phyloP scores from a whole-genome alignment of 345 rosid genomes.

The Eucalyptus decipiens region DNA sequence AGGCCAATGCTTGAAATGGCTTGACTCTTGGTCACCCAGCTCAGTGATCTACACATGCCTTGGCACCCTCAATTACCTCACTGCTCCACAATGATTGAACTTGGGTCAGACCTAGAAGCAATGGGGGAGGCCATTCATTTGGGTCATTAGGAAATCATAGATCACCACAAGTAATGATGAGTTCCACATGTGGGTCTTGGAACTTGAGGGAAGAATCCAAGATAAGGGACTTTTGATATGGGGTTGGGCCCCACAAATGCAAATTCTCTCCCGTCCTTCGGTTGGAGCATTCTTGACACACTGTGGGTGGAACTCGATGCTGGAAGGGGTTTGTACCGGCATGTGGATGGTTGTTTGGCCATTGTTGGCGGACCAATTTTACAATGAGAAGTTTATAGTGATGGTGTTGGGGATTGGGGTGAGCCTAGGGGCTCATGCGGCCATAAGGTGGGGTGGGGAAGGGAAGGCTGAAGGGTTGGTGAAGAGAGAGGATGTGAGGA shows the following conservation, averaged over 20 bases:
- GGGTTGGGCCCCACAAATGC: constrained; percentile 20
- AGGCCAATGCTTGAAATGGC: constrained; percentile 7
- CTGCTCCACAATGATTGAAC: constrained; percentile 10
- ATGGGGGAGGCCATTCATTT: constrained; percentile 5
- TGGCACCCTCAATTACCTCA: constrained; percentile 29
- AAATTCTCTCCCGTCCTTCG: constrained; percentile 16
- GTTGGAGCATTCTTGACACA: constrained; percentile 17
- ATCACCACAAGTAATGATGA: neutral
- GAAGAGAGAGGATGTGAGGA: constrained; percentile 1
- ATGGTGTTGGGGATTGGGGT: constrained; percentile 6
- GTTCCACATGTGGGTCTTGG: neutral
- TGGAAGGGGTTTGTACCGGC: constrained; percentile 7
- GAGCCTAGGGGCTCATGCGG: neutral
- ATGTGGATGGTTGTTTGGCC: constrained; percentile 18
- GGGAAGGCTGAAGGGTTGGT: constrained; percentile 1
- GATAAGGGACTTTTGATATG: constrained; percentile 5
- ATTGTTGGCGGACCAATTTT: constrained; percentile 9
- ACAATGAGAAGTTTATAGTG: constrained; percentile 4
- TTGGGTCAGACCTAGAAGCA: constrained; percentile 10
- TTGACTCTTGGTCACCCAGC: neutral
- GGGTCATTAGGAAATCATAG: neutral
- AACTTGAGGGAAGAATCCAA: constrained; percentile 2
- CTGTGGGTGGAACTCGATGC: constrained; percentile 16
- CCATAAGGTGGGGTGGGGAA: neutral
- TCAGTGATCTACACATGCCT: constrained; percentile 33